Evolutionary conservation across 140 eudicot genomes (phyloP).

Genomic region (Flaveria floridana): DNA sequence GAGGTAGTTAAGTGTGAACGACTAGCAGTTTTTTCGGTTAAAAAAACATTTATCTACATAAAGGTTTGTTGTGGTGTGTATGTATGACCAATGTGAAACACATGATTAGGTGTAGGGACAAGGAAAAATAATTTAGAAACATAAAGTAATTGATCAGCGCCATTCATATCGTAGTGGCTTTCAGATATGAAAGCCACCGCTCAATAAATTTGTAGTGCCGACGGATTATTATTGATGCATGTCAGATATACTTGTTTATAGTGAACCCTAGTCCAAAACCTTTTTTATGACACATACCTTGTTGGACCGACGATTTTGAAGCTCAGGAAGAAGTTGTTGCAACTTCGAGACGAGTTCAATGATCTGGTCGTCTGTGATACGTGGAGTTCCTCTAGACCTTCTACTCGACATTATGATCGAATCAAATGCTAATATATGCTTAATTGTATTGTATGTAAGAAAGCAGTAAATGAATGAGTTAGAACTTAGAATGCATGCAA

Average conservation of each 20-base stretch:
- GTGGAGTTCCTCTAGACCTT: conserved; percentile 49
- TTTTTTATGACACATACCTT: conserved; percentile 40
- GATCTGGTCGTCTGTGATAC: conserved; percentile 67
- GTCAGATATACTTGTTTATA: too few species aligned
- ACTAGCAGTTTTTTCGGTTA: conserved; percentile 23
- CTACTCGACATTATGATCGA: conserved; percentile 52
- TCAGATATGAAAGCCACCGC: background rate
- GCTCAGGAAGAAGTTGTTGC: conserved; percentile 74
- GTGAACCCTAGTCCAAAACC: too few species aligned
- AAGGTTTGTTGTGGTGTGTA: conserved; percentile 18
- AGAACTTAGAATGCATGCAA: conserved; percentile 19
- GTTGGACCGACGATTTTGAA: conserved; percentile 57
- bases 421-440: background rate
- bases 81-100: conserved; percentile 19
- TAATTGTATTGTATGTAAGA: background rate
- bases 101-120: conserved; percentile 25
- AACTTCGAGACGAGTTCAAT: conserved; percentile 64
- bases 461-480: conserved; percentile 20
- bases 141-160: background rate
- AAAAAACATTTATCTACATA: conserved; percentile 20
- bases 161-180: background rate
- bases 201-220: too few species aligned
- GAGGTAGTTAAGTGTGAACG: background rate
- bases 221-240: too few species aligned
- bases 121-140: background rate